These are phyloP conservation scores for Talaromyces funiculosus DNA, from an alignment of 2,329 filamentous ascomycete genomes.

Conservation along the genomic window DNA sequence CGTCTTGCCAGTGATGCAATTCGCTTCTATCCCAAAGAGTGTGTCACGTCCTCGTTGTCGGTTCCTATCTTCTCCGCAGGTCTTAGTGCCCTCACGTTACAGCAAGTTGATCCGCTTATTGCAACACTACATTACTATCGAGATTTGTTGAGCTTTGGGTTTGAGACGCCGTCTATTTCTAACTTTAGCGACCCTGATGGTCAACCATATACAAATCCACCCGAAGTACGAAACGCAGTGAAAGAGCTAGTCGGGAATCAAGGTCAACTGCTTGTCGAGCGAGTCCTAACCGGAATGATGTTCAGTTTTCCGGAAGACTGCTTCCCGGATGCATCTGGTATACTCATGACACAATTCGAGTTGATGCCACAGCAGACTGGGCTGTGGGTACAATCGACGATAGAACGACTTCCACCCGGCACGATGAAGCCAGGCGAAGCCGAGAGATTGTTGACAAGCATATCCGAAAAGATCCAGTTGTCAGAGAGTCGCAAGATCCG, in stretches of 20 bases:
- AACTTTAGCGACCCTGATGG: constrained; percentile 58
- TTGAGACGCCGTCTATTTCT: constrained; percentile 57
- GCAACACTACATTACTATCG: constrained; percentile 89
- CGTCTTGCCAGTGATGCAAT: constrained; percentile 85
- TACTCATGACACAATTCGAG: constrained; percentile 85
- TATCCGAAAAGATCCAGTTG: constrained; percentile 67
- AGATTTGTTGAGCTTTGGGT: constrained; percentile 84
- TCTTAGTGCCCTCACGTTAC: constrained; percentile 75
- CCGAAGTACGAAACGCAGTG: constrained; percentile 67
- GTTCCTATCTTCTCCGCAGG: constrained; percentile 81
- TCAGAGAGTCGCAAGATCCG: constrained; percentile 73
- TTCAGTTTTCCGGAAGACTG: constrained; percentile 95
- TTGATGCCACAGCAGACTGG: constrained; percentile 74
- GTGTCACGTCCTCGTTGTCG: constrained; percentile 73
- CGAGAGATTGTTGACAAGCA: constrained; percentile 71
- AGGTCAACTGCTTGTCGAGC: constrained; percentile 75
- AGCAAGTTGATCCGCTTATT: constrained; percentile 86
- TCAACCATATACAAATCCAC: constrained; percentile 55
- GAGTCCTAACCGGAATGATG: constrained; percentile 96
- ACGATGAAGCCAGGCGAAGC: constrained; percentile 75
- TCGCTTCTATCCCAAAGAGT: constrained; percentile 81
- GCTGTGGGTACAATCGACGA: constrained; percentile 75
- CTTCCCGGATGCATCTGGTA: constrained; percentile 88
- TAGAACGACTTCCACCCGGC: constrained; percentile 75
- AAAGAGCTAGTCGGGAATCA: constrained; percentile 64